phyloP scores from a whole-genome alignment of 73 alveolate genomes.

The Breviolum minutum region DNA sequence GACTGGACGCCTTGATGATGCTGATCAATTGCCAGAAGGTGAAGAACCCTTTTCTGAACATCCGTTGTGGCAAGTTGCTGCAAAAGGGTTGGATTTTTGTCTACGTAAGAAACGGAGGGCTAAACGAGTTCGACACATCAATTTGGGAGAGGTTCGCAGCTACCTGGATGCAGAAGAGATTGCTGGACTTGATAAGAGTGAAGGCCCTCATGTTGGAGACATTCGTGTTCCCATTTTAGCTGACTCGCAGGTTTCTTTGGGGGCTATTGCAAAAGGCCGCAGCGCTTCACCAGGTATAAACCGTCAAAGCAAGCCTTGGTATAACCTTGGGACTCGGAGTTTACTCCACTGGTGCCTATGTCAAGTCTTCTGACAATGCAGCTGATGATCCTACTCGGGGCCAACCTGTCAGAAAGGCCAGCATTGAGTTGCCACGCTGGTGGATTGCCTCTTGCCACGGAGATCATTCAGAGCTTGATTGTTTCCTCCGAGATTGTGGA shows the following conservation, averaged over 20 bases:
- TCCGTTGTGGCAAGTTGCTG: not conserved
- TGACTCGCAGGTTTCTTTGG: slow-evolving; percentile 16
- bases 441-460: not conserved
- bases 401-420: not conserved
- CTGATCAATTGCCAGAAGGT: not conserved
- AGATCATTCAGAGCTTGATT: not conserved
- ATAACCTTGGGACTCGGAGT: not conserved
- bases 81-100: not conserved
- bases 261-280: slow-evolving; percentile 1
- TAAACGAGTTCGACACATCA: not conserved
- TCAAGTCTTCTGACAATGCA: not conserved
- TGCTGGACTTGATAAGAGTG: no score
- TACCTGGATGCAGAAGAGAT: not conserved
- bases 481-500: not conserved
- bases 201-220: not conserved
- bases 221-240: not conserved
- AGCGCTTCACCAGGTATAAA: not conserved
- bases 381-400: not conserved
- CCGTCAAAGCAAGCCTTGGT: not conserved
- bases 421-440: not conserved
- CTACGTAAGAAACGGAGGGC: not conserved
- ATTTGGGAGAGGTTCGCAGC: not conserved
- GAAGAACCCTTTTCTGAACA: not conserved
- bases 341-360: not conserved
- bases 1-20: not conserved